Evolutionary conservation across 305 asterid species (phyloP).

Genomic region (Plantago coronopus): DNA sequence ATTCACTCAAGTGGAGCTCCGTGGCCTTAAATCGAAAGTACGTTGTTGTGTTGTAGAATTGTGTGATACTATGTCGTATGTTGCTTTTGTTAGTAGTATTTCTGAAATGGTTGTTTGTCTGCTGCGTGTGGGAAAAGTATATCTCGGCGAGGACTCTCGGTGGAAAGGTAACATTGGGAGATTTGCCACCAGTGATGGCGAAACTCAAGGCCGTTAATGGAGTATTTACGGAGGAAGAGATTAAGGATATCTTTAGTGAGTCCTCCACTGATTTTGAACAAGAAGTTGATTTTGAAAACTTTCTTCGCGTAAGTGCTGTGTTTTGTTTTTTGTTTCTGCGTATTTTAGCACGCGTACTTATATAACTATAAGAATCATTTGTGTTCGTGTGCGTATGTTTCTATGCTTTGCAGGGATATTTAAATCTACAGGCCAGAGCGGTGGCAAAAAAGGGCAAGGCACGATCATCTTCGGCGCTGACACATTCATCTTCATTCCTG

Average conservation of each 20-base stretch:
- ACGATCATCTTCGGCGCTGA: conserved; percentile 28
- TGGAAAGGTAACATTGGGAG: conserved; percentile 61
- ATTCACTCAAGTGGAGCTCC: conserved; percentile 92
- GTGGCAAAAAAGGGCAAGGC: conserved; percentile 37
- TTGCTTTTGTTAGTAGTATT: neutral
- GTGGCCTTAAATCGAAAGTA: conserved; percentile 67
- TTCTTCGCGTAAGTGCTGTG: conserved; percentile 54
- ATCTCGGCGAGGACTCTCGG: conserved; percentile 44
- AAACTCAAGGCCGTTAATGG: conserved; percentile 54
- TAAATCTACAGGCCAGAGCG: conserved; percentile 67
- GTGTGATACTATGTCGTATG: neutral
- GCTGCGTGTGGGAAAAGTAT: conserved; percentile 38
- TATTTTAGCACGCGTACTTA: neutral
- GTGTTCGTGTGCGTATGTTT: neutral
- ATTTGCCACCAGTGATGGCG: conserved; percentile 62
- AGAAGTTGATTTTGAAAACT: conserved; percentile 78
- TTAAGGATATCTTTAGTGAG: conserved; percentile 53
- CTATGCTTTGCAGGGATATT: conserved; percentile 42
- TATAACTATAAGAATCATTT: neutral
- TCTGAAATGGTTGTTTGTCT: neutral
- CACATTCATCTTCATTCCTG: conserved; percentile 60
- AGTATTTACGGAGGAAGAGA: conserved; percentile 47
- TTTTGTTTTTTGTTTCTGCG: neutral
- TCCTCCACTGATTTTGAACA: conserved; percentile 40
- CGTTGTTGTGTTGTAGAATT: neutral